These are phyloP conservation scores for Fusarium abutilonis DNA, from an alignment of 2,329 filamentous ascomycete genomes.

Conservation along the genomic window DNA sequence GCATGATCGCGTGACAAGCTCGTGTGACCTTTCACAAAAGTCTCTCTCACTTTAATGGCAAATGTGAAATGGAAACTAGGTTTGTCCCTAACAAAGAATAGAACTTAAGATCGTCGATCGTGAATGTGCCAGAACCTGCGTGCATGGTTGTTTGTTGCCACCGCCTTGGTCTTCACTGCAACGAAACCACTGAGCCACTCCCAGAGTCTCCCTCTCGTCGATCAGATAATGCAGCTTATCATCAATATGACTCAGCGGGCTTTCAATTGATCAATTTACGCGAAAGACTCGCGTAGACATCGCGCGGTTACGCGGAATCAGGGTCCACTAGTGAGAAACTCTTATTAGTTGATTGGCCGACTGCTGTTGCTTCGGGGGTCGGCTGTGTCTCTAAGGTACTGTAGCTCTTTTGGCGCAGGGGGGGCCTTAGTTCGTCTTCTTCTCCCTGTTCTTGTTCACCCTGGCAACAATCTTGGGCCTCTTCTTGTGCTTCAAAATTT, in stretches of 20 bases:
- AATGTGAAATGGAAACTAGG: constrained; percentile 7
- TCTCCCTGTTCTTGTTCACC: constrained; percentile 22
- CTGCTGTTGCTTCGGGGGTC: constrained; percentile 7
- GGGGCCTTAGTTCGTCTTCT: constrained; percentile 12
- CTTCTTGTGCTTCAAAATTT: constrained; percentile 21
- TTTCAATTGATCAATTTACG: constrained; percentile 43
- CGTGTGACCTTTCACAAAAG: constrained; percentile 15
- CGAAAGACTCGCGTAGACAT: constrained; percentile 45
- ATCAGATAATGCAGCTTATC: constrained; percentile 20
- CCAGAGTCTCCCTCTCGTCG: constrained; percentile 5
- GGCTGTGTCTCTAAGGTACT: constrained; percentile 3
- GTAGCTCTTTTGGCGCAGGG: background rate
- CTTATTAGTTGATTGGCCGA: constrained; percentile 21
- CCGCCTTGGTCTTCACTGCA: constrained; percentile 15
- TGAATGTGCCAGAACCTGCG: constrained; percentile 13
- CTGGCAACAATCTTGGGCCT: constrained; percentile 29
- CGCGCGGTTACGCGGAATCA: constrained; percentile 28
- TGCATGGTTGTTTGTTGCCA: constrained; percentile 15
- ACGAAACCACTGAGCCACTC: too few species aligned
- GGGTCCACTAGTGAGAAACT: constrained; percentile 20
- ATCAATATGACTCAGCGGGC: constrained; percentile 32
- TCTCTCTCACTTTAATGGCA: background rate
- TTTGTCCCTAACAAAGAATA: background rate
- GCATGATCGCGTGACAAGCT: constrained; percentile 19
- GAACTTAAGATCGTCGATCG: constrained; percentile 2